These are phyloP conservation scores for Quercus ilex DNA, from an alignment of 306 rosid species.

Conservation along the genomic window DNA sequence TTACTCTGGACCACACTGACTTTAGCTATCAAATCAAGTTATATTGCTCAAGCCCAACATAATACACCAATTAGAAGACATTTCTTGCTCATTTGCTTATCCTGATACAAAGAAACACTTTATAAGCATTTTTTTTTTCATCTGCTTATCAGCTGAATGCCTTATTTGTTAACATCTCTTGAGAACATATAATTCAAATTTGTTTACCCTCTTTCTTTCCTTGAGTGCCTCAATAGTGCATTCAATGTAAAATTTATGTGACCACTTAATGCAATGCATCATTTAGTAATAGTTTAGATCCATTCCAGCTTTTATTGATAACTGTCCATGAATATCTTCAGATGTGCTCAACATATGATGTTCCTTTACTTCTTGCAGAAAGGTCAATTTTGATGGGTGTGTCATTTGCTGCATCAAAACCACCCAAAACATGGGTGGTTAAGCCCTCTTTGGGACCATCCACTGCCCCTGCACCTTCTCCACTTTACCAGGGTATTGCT, in stretches of 20 bases:
- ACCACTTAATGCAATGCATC: background rate
- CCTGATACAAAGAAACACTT: background rate
- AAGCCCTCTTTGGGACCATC: slow-evolving; percentile 37
- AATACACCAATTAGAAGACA: background rate
- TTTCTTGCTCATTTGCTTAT: background rate
- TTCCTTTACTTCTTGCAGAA: slow-evolving; percentile 44
- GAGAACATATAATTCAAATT: too few species aligned
- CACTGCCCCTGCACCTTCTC: slow-evolving; percentile 56
- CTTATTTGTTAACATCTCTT: background rate
- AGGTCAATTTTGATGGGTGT: slow-evolving; percentile 40
- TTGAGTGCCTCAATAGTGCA: background rate
- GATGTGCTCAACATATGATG: background rate
- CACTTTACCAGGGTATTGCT: slow-evolving; percentile 46
- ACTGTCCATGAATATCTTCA: background rate
- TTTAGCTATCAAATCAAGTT: too few species aligned
- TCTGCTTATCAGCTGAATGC: background rate
- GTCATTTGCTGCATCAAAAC: slow-evolving; percentile 43
- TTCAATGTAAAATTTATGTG: background rate
- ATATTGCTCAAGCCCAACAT: too few species aligned
- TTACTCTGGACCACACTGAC: too few species aligned
- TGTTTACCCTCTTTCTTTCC: background rate
- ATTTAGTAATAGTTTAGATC: background rate
- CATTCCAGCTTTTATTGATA: slow-evolving; percentile 2
- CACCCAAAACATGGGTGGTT: slow-evolving; percentile 17
- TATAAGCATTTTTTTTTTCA: background rate